phyloP scores from a whole-genome alignment of 352 stramenopile species.

The Phytophthora sp. region DNA sequence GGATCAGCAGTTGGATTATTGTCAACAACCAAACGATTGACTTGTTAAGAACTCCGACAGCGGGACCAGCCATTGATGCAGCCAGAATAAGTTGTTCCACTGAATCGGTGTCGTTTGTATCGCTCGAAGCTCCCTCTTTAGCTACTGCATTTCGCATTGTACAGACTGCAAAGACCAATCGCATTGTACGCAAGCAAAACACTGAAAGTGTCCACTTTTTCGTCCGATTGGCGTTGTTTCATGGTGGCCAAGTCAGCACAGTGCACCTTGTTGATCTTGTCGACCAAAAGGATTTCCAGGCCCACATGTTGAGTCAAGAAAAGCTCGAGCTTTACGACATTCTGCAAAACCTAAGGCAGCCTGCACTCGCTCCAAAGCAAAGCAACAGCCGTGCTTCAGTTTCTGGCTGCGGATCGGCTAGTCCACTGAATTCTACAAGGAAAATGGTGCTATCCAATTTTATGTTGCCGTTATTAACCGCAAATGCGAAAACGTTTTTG shows the following conservation, averaged over 20 bases:
- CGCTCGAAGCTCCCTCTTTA: conserved; percentile 55
- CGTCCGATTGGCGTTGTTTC: conserved; percentile 68
- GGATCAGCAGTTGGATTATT: conserved; percentile 77
- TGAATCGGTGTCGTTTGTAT: conserved; percentile 52
- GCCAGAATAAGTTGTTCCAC: background rate
- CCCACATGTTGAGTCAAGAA: conserved; percentile 49
- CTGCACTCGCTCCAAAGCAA: conserved; percentile 16
- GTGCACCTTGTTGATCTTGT: conserved; percentile 69
- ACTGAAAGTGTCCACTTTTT: conserved; percentile 74
- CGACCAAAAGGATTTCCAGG: conserved; percentile 68
- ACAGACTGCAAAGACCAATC: conserved; percentile 76
- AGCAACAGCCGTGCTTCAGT: conserved; percentile 6
- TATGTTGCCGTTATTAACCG: conserved; percentile 60
- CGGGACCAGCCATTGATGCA: background rate
- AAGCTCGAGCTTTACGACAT: conserved; percentile 71
- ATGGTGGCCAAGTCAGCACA: conserved; percentile 65
- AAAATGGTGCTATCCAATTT: conserved; percentile 66
- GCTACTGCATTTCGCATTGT: conserved; percentile 55
- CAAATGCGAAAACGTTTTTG: conserved; percentile 68
- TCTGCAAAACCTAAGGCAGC: conserved; percentile 50
- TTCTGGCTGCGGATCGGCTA: background rate
- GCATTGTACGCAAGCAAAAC: conserved; percentile 72
- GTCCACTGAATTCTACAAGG: background rate
- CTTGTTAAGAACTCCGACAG: conserved; percentile 41
- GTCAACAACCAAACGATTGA: conserved; percentile 70